Base-by-base conservation (phyloP, 1,284 basidiomycete species). In the Wolfiporia cocos region DNA sequence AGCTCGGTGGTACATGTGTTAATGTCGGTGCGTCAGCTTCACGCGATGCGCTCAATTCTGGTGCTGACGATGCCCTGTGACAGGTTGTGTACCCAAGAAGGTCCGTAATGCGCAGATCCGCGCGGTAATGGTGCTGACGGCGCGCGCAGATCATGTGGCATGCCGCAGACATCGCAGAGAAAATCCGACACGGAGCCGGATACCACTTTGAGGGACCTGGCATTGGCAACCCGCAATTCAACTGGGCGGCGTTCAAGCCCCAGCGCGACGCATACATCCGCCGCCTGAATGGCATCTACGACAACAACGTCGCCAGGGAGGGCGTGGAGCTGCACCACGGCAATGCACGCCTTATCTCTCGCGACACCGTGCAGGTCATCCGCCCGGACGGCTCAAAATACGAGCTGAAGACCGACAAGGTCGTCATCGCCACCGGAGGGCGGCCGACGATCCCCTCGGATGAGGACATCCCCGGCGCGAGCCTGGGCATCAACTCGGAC, bases 121-220 rank as follows among this genome's bases (percentile, higher is more conserved):
- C n/a, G n/a, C n/a, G n/a, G n/a, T n/a, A n/a, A n/a, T n/a, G n/a
- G n/a, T n/a, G n/a, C n/a, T n/a, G n/a, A n/a, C n/a, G n/a, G n/a
- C n/a, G n/a, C n/a, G 31, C 31, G 54, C 66, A 97, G 88, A 83
- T 99, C 49, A 99, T 99, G 96, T 99, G 96, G 96, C 90, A 99
- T 61, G 93, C 95, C 24, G 92, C 96, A 41, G 95, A 98, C 65
- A 69, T 93, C 41, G 80, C 86, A 31, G 93, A 95, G 56, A 87
- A 86, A 57, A 69, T 96, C 35, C 75, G 77, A 37, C 80, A 88
- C 46, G 77, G 81, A 18, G 66, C 76, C 24, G 80, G 75, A 11
- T 99, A 96, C 68, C 86, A 92, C 45, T 92, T 95, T 58, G 61
- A 65, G 29, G 56, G 59, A 23, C 55, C 55, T 20, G 73, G 70